Base-by-base conservation (phyloP, 306 rosid species). In the Cyamopsis tetragonoloba region DNA sequence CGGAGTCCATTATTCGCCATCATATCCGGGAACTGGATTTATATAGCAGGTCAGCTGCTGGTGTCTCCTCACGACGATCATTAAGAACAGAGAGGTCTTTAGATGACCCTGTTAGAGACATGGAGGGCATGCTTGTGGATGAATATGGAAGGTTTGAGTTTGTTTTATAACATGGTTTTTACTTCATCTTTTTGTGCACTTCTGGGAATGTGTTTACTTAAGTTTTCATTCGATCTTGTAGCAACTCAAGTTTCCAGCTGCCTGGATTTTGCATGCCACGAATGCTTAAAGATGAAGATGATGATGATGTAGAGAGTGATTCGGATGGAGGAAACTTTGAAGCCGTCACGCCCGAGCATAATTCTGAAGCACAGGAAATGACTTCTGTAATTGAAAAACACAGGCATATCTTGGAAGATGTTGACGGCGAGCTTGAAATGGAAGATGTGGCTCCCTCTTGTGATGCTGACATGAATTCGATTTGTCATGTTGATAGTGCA, bases 121-220 rank as follows among this genome's bases (percentile, higher is more conserved):
- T 92, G 96, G 98, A 89, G 89, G 98, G 98, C 70, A 89, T 92
- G 98, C 89, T 83, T 83, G 98, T 89, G 50, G 96, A 92, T 17
- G 98, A 92, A 87, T 92, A 92, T 80, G 98, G 98, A 87, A 92
- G 98, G 98, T 92, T 79, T 79, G 96, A 59, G 66, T 71, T 76
- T 44, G 7, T 62, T 70, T 4, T 70, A 44, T 59, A 53, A 37
- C 38, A 12, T 44, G 1, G n/a, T n/a, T 70, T 38, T 49, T 0
- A 9, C 31, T 24, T 18, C 9, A 2, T 30, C 15, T 47, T 68
- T 17, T 68, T 28, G 7, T 19, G 1, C 59, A 62, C 66, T 54
- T 19, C 41, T 18, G 4, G 56, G 14, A 61, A 41, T 35, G 53
- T 30, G 34, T 72, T 38, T 46, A 28, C 59, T 80, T 49, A 67